Evolutionary conservation across 441 rosid genomes (phyloP), one percentile per base, ranked within the genome.

Genomic region (Bruguiera hainesii): DNA sequence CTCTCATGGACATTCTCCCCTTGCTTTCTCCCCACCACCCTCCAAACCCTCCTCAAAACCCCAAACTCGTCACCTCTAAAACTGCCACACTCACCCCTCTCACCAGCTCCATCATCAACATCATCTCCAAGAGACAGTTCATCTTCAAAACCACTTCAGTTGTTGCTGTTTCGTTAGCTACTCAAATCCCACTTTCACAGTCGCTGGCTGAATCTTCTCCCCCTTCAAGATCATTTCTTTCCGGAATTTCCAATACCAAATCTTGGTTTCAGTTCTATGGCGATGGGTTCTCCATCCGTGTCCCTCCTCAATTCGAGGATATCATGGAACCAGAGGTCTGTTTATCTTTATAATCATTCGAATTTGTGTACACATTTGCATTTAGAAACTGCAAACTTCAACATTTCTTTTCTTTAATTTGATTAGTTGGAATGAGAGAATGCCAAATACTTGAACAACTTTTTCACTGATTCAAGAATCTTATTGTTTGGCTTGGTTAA

Each of bases 201-300:
- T 85, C 89, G 29, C 69, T 76, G 69, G 90, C 91, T n/a, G 88
- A 87, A 30, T 51, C 86, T 60, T 69, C 83, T 33, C 63, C 83
- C 9, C 63, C 91, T 25, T 29, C 81, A 55, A 87, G 83, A 68
- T 67, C 83, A 6, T 61, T 71, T 57, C 83, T 83, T 77, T 79
- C 82, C 46, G 82, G 80, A 76, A 83, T 94, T 78, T 84, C 83
- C 39, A 91, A 79, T 64, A 91, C 96, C 26, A 91, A 79, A 71
- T 84, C 95, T 65, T 94, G 97, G 96, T 87, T 89, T 75, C 97
- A 85, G 80, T 89, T 82, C 70, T 94, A 74, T 78, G 98, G 96
- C 25, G 87, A 78, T 78, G 97, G 96, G 33, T 94, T 94, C 75
- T 56, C 93, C 63, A 85, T 94, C 63, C 74, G 93, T 60, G 89